phyloP scores from a whole-genome alignment of 768 basidiomycete genomes.

The Hygrocybe coccinea region DNA sequence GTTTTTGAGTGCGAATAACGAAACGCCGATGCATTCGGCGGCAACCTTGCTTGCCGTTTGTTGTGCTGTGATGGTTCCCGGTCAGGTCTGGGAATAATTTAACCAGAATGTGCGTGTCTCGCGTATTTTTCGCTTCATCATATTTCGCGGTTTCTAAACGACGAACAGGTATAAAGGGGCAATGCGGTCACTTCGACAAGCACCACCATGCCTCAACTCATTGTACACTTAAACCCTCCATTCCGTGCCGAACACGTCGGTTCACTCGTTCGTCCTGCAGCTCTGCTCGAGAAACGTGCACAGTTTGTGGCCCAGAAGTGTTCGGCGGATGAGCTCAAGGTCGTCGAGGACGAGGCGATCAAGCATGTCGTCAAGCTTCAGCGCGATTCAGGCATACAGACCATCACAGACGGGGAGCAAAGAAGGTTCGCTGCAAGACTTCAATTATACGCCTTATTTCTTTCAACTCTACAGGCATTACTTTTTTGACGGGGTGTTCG shows the following conservation, averaged over 20 bases:
- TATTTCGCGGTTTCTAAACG: too few relatives aligned
- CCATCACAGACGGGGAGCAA: slow-evolving; percentile 61
- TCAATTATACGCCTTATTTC: not conserved
- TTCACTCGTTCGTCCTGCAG: slow-evolving; percentile 51
- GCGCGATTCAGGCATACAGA: slow-evolving; percentile 49
- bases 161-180: too few relatives aligned
- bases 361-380: slow-evolving; percentile 50
- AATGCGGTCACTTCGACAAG: not conserved
- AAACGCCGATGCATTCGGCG: too few relatives aligned
- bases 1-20: too few relatives aligned
- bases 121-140: too few relatives aligned
- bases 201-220: not conserved
- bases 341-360: slow-evolving; percentile 51
- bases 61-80: too few relatives aligned
- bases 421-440: slow-evolving; percentile 26
- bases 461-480: slow-evolving; percentile 34
- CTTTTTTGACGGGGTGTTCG: slow-evolving; percentile 65
- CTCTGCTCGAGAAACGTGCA: slow-evolving; percentile 46
- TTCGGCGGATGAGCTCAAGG: slow-evolving; percentile 40
- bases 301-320: slow-evolving; percentile 40
- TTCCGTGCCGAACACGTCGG: slow-evolving; percentile 58
- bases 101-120: too few relatives aligned
- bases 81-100: too few relatives aligned
- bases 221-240: slow-evolving; percentile 26
- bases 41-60: too few relatives aligned